Evolutionary conservation across 768 basidiomycete genomes (phyloP).

Genomic region (Lentinula lateritia): DNA sequence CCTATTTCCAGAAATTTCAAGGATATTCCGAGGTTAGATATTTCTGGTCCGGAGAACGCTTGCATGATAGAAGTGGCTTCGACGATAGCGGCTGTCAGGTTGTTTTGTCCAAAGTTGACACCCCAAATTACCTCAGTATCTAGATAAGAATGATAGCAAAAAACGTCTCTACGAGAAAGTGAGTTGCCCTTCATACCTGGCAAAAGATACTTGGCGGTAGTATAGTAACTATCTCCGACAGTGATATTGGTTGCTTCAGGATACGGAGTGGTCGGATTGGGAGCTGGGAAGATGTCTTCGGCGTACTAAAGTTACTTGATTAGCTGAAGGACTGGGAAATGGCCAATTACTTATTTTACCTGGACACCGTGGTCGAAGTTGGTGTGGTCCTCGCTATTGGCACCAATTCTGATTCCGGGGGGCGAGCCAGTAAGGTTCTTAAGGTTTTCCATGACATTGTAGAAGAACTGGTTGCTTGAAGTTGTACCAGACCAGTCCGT

Average conservation of each 20-base stretch:
- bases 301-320: conserved; percentile 11
- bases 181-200: conserved; percentile 13
- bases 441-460: conserved; percentile 33
- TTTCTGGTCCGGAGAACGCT: conserved; percentile 25
- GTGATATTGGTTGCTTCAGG: conserved; percentile 39
- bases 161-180: neutral
- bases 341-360: conserved; percentile 11
- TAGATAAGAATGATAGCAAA: neutral
- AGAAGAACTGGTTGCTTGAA: conserved; percentile 31
- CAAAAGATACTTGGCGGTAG: conserved; percentile 32
- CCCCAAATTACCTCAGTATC: conserved; percentile 43
- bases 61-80: conserved; percentile 25
- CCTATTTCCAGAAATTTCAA: conserved; percentile 35
- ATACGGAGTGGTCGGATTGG: conserved; percentile 32
- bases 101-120: conserved; percentile 35
- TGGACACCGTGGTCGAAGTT: conserved; percentile 32
- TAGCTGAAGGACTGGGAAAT: too few species aligned
- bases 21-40: conserved; percentile 22
- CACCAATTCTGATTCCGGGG: conserved; percentile 36
- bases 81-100: conserved; percentile 25
- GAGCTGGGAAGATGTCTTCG: conserved; percentile 27
- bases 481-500: conserved; percentile 38
- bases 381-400: conserved; percentile 31
- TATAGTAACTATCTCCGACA: conserved; percentile 37
- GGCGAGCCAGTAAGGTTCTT: conserved; percentile 30